Base-by-base conservation (phyloP, 2,329 filamentous ascomycete genomes). In the Hawksworthiomyces lignivorus region DNA sequence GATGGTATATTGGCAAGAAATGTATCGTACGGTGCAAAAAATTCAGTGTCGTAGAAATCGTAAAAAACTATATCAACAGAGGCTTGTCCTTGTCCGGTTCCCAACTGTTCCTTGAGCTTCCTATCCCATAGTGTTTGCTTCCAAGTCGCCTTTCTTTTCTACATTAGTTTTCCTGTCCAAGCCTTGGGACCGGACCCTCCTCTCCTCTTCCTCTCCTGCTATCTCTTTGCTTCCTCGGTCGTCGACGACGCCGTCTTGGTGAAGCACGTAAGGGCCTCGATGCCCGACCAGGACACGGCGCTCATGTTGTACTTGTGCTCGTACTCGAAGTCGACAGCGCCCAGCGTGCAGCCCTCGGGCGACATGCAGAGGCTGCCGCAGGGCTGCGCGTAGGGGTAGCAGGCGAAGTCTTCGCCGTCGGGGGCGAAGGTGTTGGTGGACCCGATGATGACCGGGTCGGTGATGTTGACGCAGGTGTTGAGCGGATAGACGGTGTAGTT, bases 311-410 rank as follows among this genome's bases (percentile, higher is more conserved):
- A 67, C 57, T 72, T 73, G 60, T 70, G 42, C 43, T 58, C 52
- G 51, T 66, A 69, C 47, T 55, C 49, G 49, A 64, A 73, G 50
- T 64, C 62, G 36, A 76, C 60, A 7, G 61, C 52, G 27, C 71
- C 72, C 45, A 71, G 63, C 0, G 71, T 74, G 58, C 72, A 76
- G 27, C 72, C 72, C 33, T 65, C 68, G 3, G 70, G 70, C 35
- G 70, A 72, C 5, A 39, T 67, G 62, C 72, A 76, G 46, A 65
- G 58, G 18, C 55, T 58, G 26, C 57, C 57, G 53, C 72, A 75
- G 19, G 53, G 42, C 40, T 52, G 51, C 7, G 62, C 54, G 45
- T 62, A 64, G 3, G 69, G 71, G 53, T 58, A 70, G 59, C 72
- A 76, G 48, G 53, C 57, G 48, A 75, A 74, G 29, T 50, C 50